A percentile compares a stretch with the other conserved stretches of the same genome.
Conservation (phyloP, 129 eudicot species). For the Rutidosis leptorrhynchoides region DNA sequence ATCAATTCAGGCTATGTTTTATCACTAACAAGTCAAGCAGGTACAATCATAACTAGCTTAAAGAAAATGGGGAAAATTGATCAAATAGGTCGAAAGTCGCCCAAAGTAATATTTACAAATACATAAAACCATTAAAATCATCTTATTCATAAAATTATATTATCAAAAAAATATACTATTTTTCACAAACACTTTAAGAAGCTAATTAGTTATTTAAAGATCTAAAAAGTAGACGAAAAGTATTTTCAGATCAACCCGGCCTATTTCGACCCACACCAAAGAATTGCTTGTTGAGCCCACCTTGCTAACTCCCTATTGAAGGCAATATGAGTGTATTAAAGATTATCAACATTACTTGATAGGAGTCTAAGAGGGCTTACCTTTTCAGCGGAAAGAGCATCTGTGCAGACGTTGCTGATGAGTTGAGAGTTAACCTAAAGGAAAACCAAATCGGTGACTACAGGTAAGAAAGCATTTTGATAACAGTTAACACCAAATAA, state of each 20-base stretch:
- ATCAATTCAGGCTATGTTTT: background rate
- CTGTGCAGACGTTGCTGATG: constrained; percentile 97
- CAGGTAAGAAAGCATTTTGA: background rate
- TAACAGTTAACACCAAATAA: background rate
- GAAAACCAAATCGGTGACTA: background rate
- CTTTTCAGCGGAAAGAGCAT: constrained; percentile 99
- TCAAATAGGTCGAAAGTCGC: background rate
- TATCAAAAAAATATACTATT: no score
- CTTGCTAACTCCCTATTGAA: background rate
- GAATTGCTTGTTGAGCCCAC: background rate
- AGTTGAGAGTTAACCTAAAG: constrained; percentile 87
- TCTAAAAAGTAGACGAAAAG: no score
- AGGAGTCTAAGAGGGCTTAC: constrained; percentile 35
- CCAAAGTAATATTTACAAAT: background rate
- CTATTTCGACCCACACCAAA: background rate
- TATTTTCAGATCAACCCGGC: background rate
- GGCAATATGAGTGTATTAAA: background rate
- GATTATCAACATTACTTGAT: background rate
- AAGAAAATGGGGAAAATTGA: background rate
- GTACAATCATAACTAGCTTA: background rate
- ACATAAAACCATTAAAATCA: background rate
- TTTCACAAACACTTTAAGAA: background rate
- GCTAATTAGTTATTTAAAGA: no score
- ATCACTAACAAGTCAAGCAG: background rate
- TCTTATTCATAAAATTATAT: background rate